Conservation (phyloP, 805 yeast species). For the Pichia cabralensis region DNA sequence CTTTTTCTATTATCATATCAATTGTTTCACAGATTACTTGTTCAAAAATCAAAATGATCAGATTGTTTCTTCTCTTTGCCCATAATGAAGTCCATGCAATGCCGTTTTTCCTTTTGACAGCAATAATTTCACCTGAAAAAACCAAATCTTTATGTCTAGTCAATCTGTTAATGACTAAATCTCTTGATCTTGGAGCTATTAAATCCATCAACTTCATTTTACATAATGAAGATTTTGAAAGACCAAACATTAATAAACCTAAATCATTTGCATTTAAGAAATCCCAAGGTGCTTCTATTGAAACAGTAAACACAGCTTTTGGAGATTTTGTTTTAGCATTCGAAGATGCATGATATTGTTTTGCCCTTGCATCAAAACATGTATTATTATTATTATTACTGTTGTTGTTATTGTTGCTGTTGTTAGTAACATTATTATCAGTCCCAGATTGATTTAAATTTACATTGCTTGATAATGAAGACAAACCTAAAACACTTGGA, state of each 20-base stretch:
- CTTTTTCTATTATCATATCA: conserved; percentile 41
- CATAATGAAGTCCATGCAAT: conserved; percentile 82
- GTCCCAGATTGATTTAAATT: background rate
- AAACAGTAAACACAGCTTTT: conserved; percentile 80
- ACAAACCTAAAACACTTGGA: conserved; percentile 19
- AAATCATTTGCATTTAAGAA: conserved; percentile 81
- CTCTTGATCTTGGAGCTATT: conserved; percentile 66
- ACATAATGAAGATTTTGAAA: conserved; percentile 52
- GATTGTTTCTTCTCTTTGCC: conserved; percentile 68
- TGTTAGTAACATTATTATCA: background rate
- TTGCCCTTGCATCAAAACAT: too few species aligned
- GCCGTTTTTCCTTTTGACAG: conserved; percentile 59
- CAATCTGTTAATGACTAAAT: conserved; percentile 53
- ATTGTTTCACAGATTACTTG: conserved; percentile 69
- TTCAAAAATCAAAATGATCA: conserved; percentile 77
- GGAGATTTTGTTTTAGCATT: conserved; percentile 63
- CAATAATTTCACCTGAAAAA: conserved; percentile 78
- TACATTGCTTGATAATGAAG: conserved; percentile 11
- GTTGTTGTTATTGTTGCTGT: conserved; percentile 13
- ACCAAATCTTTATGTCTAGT: conserved; percentile 37
- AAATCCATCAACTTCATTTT: conserved; percentile 63
- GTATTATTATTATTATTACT: too few species aligned
- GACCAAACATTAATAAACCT: conserved; percentile 81
- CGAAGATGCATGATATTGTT: conserved; percentile 48
- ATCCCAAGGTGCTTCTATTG: conserved; percentile 63